Evolutionary conservation across 352 stramenopile species (phyloP), one percentile per base, ranked within the genome.

Genomic region (Phytophthora palmivora): DNA sequence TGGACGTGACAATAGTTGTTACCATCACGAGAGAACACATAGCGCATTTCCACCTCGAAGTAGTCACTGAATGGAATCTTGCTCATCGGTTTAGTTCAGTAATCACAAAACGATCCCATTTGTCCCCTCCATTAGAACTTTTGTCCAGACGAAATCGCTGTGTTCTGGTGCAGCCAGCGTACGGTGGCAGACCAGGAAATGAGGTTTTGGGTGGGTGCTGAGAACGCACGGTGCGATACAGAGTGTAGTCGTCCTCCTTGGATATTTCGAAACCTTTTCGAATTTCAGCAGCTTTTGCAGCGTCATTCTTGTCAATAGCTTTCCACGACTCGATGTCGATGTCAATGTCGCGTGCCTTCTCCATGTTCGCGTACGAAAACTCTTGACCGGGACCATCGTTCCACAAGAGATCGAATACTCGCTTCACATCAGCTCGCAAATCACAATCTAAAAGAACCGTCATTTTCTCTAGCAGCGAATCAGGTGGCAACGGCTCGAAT

Each of bases 11-110:
- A 91, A 46, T 88, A 91, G 43, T 89, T 80, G 44, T 84, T 83
- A 37, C 84, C 81, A 47, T 92, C 84, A 7, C 83, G 70, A 16
- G 78, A 84, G 45, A 92, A 91, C 18, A 95, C 81, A 63, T 84
- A 94, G 18, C 85, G 80, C 34, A 83, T 87, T 57, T 94, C 85
- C 36, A 94, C 87, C 52, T 91, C 85, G 64, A 94, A 94, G 67
- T 91, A 92, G 56, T 94, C 85, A 46, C 73, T 84, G 54, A 91
- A 92, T 9, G 85, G 85, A 54, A 94, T 92, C 33, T 88, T 80
- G 43, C 71, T 78, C 78, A 94, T 90, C 84, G 80, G 21, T 82
- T 70, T 0, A 84, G 45, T 26, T 92, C 82, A 2, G 85, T 79
- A 12, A 92, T 76, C 2, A 94, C 66, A 47, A 94, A 82, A 28